Evolutionary conservation across 2,329 filamentous ascomycete species (phyloP).

Genomic region (Talaromyces sp.): DNA sequence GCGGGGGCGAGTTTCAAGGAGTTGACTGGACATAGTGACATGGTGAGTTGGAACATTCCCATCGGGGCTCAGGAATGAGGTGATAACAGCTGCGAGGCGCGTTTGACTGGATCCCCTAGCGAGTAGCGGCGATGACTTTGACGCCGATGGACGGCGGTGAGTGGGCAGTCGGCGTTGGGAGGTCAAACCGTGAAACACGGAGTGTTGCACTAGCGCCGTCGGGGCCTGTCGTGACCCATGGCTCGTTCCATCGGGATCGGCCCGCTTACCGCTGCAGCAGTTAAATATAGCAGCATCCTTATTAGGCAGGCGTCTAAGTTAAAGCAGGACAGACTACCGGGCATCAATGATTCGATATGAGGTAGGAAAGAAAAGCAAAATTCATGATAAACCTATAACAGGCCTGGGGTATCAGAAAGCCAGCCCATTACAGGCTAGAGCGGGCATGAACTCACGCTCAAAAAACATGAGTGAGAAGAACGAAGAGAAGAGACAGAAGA

Average conservation of each 20-base stretch:
- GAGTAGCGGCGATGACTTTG: neutral
- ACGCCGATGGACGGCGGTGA: neutral
- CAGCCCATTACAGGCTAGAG: slow-evolving; percentile 9
- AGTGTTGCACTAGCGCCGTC: neutral
- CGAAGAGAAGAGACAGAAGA: neutral
- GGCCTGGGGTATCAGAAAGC: slow-evolving; percentile 13
- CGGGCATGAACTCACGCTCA: neutral
- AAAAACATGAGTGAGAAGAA: neutral
- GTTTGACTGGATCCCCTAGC: neutral
- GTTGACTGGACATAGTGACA: neutral
- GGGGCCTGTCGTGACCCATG: neutral
- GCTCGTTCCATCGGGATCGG: neutral
- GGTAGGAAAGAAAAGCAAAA: neutral
- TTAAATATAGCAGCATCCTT: too few relatives aligned
- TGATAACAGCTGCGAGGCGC: neutral
- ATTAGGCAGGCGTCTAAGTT: too few relatives aligned
- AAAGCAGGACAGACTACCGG: neutral
- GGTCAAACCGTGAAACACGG: neutral
- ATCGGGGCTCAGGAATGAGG: neutral
- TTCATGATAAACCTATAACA: slow-evolving; percentile 1
- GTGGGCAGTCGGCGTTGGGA: neutral
- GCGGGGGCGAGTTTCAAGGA: neutral
- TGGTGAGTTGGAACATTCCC: neutral
- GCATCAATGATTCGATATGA: neutral
- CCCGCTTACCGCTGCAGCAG: neutral